Percentiles rank a stretch among this genome's conserved stretches.
Conservation (phyloP, 2,329 filamentous ascomycete genomes). For the Leptosphaerulina australis region DNA sequence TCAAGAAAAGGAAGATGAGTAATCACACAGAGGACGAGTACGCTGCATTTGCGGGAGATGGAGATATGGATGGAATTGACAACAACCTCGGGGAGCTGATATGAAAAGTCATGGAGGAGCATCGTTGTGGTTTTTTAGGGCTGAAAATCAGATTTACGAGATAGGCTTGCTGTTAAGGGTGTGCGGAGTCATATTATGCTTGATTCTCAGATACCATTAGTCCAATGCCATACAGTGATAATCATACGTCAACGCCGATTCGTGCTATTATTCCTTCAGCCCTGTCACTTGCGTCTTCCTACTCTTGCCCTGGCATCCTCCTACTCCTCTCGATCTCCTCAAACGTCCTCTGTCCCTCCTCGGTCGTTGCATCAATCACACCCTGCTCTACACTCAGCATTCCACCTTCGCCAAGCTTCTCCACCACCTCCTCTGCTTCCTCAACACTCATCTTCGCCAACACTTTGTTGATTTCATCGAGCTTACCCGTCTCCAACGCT, state of each 20-base stretch:
- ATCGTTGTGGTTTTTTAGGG: no score
- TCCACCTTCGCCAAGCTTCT: slow-evolving; percentile 78
- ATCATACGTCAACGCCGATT: background rate
- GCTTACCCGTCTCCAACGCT: slow-evolving; percentile 83
- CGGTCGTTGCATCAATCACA: slow-evolving; percentile 93
- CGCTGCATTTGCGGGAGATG: slow-evolving; percentile 52
- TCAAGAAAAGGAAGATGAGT: slow-evolving; percentile 50
- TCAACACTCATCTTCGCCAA: slow-evolving; percentile 86
- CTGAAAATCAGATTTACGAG: background rate
- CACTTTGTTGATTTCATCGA: slow-evolving; percentile 89
- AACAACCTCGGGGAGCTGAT: slow-evolving; percentile 65
- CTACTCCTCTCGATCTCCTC: slow-evolving; percentile 65
- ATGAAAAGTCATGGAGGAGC: slow-evolving; percentile 11
- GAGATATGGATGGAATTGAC: slow-evolving; percentile 63
- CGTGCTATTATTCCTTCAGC: background rate
- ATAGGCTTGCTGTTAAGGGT: background rate
- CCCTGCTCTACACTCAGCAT: slow-evolving; percentile 91
- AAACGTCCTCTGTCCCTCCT: slow-evolving; percentile 78
- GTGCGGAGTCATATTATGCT: background rate
- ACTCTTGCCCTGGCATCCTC: slow-evolving; percentile 50
- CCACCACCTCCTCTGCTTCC: slow-evolving; percentile 84
- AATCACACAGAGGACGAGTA: slow-evolving; percentile 46
- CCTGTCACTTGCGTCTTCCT: slow-evolving; percentile 5
- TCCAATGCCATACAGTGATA: slow-evolving; percentile 14
- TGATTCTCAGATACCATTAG: slow-evolving; percentile 8